Base-by-base conservation (phyloP, 768 basidiomycete genomes). In the Erythrobasidium yunnanense region DNA sequence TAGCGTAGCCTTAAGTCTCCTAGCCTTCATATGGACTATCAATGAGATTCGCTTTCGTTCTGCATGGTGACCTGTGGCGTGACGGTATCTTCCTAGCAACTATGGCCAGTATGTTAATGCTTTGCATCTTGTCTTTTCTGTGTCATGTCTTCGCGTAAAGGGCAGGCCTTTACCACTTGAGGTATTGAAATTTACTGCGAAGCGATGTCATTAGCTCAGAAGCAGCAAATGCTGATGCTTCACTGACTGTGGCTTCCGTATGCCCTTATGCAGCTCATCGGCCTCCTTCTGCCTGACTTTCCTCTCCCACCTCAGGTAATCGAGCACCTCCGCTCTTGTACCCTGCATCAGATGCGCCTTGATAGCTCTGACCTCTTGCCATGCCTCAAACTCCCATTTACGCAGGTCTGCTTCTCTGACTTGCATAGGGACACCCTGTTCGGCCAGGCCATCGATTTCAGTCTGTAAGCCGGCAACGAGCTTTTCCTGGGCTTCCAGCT, bases 321-420 rank as follows among this genome's bases (percentile, higher is more conserved):
- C 57, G 30, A 25, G 5, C 47, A 45, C 47, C 57, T 17, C 45
- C 25, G 42, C 3, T 22, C 27, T 27, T 8, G 34, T 25, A 2
- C 22, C 42, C 27, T 60, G 38, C 6, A 38, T 23, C 25, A 60
- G 45, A 13, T 32, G 22, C 13, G 38, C 20, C 32, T 60, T 60
- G 57, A 60, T 60, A 20, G 57, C 57, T 2, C 57, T 34, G 30
- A 60, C 57, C 6, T 46, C 23, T 25, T 45, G 34, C 57, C 57
- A 60, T 25, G 30, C 17, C 4, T 60, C 57, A 25, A 45, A 60
- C 42, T 60, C 57, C 15, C 30, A 29, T 20, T 60, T 60, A 20
- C 57, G 57, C 25, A 60, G 22, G 47, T 60, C 57, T 46, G 57
- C 57, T 27, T 60, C 57, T 38, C 57, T n/a, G 2, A 34, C 38